Conservation (phyloP, 805 yeast species). For the Danielia oregonensis region DNA sequence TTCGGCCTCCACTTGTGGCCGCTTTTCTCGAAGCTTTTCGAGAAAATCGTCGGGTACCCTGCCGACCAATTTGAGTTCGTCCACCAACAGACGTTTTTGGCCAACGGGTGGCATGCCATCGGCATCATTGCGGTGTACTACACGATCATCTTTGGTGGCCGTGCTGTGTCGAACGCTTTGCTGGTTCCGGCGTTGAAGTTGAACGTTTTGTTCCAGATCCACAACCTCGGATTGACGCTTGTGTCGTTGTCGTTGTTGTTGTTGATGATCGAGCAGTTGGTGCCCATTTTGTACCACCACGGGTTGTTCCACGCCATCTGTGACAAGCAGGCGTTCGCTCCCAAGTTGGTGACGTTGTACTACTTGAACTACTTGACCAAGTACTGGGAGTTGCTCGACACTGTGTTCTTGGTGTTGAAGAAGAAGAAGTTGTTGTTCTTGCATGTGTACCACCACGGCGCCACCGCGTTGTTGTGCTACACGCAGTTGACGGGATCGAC, state of each 20-base stretch:
- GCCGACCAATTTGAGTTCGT: slow-evolving; percentile 67
- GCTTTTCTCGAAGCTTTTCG: slow-evolving; percentile 50
- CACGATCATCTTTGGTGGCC: slow-evolving; percentile 62
- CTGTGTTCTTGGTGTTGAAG: slow-evolving; percentile 86
- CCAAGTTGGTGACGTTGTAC: slow-evolving; percentile 76
- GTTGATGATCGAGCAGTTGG: slow-evolving; percentile 76
- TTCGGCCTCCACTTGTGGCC: slow-evolving; percentile 68
- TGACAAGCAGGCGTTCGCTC: slow-evolving; percentile 73
- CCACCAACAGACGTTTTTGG: slow-evolving; percentile 63
- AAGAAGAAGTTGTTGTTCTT: slow-evolving; percentile 88
- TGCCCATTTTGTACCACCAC: slow-evolving; percentile 69
- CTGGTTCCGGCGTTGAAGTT: slow-evolving; percentile 66
- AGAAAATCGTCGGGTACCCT: slow-evolving; percentile 46
- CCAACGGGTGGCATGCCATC: slow-evolving; percentile 55
- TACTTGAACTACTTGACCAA: slow-evolving; percentile 90
- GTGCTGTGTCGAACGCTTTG: slow-evolving; percentile 49
- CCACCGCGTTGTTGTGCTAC: slow-evolving; percentile 91
- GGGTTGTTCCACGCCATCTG: slow-evolving; percentile 88
- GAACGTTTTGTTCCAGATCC: slow-evolving; percentile 76
- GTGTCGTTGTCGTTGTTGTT: slow-evolving; percentile 63
- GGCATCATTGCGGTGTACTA: slow-evolving; percentile 39
- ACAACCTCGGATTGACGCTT: slow-evolving; percentile 71
- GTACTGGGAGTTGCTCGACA: slow-evolving; percentile 84
- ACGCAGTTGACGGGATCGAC: slow-evolving; percentile 89
- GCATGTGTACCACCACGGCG: slow-evolving; percentile 98